Base-by-base conservation (phyloP, 768 basidiomycete genomes). In the Neoboletus magnificus region DNA sequence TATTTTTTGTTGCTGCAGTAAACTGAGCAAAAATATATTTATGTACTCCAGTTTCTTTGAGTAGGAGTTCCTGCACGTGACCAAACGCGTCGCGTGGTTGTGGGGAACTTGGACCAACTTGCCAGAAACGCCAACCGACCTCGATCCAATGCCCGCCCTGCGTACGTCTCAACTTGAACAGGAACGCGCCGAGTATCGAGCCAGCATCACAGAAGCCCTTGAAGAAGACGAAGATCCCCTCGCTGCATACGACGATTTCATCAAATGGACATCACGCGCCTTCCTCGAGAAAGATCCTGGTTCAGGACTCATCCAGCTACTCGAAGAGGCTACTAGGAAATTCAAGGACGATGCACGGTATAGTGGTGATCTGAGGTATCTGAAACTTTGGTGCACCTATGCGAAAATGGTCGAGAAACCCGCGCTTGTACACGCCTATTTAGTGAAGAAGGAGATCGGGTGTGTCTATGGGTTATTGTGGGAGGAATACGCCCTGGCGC, bases 311-410 rank as follows among this genome's bases (percentile, higher is more conserved):
- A 66, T 87, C 2, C 88, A 91, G 43, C 73, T 98, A 7, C 77
- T 99, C 18, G 91, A 95, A 62, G 86, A 92, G 64, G 85, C 89
- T 1, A 93, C 93, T 2, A 74, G 83, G 30, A 82, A 83, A 52
- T 97, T 98, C 71, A 83, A 87, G 60, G 79, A 83, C 27, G 96
- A 98, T 68, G 76, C 81, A n/a, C 73, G 84, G 15, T 98, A 97
- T 72, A 87, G 84, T 69, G 85, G 84, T 49, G 95, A 98, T 76
- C 73, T 93, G 48, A 82, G 96, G 40, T 97, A 98, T 73, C 78
- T 98, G 47, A 91, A 93, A 68, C 71, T 98, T 20, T 99, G 97
- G 97, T 82, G 86, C 22, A 78, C 89, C 47, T 94, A 96, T 69
- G 88, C 94, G 11, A 83, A 83, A 51, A 82, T 89, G 64, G 82